Base-by-base conservation (phyloP, 2,329 filamentous ascomycete species). In the Calonectria multiphialidica region DNA sequence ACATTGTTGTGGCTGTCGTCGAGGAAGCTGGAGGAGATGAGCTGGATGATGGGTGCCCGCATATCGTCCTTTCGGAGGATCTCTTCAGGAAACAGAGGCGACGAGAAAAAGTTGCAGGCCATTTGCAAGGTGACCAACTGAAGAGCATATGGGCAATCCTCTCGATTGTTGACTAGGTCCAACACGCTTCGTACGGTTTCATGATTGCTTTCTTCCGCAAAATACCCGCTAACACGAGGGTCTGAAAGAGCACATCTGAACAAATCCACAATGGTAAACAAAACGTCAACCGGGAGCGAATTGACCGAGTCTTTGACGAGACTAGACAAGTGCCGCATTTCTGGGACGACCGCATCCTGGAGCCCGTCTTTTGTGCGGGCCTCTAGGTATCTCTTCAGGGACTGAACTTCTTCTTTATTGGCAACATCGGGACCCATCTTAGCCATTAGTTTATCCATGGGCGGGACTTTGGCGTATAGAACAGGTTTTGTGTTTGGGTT, bases 251-350 rank as follows among this genome's bases (percentile, higher is more conserved):
- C 90, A 74, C 94, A 90, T 25, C 97, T 90, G 63, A 98, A 89
- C 2, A 99, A 89, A 80, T 98, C 97, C n/a, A 98, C 89, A 0
- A 96, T 87, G 1, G 95, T 90, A 80, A 98, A 98, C 50, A 95
- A 88, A 1, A 88, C 85, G 16, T 94, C 93, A 0, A 86, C 81
- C 0, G 93, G 89, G 2, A 97, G 84, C 0, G 86, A 84, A 0
- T 83, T 79, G 4, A 91, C 87, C 1, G 89, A 89, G 1, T 86
- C 83, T 40, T 86, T 88, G 7, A 98, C 72, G 75, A 93, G 92
- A 0, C 79, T 79, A 0, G 91, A 90, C 72, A 98, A 91, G 2
- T 87, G 84, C 7, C 88, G 84, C 42, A 98, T 87, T 79, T 95
- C 88, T 0, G 96, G 95, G 0, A 98, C 84, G 0, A 92, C 87